Evolutionary conservation across 768 basidiomycete species (phyloP).

Genomic region (Auriscalpium vulgare): DNA sequence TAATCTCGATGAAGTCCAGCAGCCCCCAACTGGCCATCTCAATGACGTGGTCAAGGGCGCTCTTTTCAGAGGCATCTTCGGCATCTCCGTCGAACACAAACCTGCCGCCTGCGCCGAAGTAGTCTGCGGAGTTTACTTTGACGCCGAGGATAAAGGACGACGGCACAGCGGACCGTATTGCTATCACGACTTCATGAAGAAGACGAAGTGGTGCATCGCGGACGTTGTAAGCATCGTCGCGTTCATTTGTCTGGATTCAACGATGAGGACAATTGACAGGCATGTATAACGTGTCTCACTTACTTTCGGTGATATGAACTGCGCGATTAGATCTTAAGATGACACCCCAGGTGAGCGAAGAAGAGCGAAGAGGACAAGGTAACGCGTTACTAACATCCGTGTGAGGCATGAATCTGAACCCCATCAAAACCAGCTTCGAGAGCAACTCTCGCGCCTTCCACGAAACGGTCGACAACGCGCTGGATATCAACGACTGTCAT

Average conservation of each 20-base stretch:
- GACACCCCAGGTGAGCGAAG: background rate
- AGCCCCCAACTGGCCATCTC: constrained; percentile 54
- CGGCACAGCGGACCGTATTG: constrained; percentile 48
- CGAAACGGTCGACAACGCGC: constrained; percentile 51
- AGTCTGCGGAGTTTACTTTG: constrained; percentile 79
- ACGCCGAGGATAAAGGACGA: constrained; percentile 62
- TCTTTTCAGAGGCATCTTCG: constrained; percentile 26
- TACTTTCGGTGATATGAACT: constrained; percentile 73
- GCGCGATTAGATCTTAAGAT: constrained; percentile 60
- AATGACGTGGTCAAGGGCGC: constrained; percentile 53
- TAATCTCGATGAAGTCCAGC: constrained; percentile 83
- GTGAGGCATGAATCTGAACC: constrained; percentile 75
- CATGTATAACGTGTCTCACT: background rate
- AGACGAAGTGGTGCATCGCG: constrained; percentile 42
- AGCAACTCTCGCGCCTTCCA: constrained; percentile 59
- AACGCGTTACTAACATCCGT: constrained; percentile 70
- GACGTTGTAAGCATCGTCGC: constrained; percentile 54
- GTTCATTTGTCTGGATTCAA: constrained; percentile 36
- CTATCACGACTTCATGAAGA: constrained; percentile 43
- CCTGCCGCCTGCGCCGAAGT: constrained; percentile 30
- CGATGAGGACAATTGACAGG: background rate
- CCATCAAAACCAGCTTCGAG: constrained; percentile 74
- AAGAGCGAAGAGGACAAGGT: background rate
- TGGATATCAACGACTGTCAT: constrained; percentile 59
- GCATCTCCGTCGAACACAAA: constrained; percentile 10